A percentile compares a stretch with the other conserved stretches of the same genome.
Evolutionary conservation across 1,284 basidiomycete species (phyloP).

Genomic region (Mrakiaceae sp.): DNA sequence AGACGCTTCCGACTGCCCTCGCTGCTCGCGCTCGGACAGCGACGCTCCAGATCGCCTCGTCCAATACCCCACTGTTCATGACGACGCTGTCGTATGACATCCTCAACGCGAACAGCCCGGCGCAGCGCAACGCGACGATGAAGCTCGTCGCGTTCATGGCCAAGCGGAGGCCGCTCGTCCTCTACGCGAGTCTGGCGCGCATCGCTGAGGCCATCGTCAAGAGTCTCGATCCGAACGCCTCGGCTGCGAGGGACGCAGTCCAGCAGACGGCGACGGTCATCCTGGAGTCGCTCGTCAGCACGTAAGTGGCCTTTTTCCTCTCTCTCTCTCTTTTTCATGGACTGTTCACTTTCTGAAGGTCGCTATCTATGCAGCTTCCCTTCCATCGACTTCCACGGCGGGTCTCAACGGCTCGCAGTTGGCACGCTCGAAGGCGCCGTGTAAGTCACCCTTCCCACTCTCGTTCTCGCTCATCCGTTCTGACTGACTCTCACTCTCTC

Average conservation of each 20-base stretch:
- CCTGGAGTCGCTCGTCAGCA: conserved; percentile 74
- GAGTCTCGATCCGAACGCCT: conserved; percentile 84
- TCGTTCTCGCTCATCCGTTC: background rate
- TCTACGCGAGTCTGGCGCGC: conserved; percentile 75
- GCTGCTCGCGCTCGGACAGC: conserved; percentile 55
- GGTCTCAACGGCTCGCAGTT: conserved; percentile 76
- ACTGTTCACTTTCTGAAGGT: background rate
- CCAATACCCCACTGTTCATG: conserved; percentile 86
- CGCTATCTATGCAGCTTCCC: conserved; percentile 54
- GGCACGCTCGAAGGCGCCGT: conserved; percentile 88
- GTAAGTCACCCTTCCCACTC: background rate
- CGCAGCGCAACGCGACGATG: conserved; percentile 78
- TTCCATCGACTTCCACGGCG: conserved; percentile 77
- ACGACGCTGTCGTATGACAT: conserved; percentile 87
- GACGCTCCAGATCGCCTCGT: conserved; percentile 70
- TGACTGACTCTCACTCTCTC: background rate
- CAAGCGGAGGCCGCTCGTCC: conserved; percentile 76
- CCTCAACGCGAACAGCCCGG: conserved; percentile 60
- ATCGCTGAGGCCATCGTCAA: conserved; percentile 93
- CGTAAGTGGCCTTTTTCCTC: conserved; percentile 41
- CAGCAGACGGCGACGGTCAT: conserved; percentile 88
- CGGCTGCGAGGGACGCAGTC: conserved; percentile 70
- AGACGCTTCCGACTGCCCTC: conserved; percentile 38
- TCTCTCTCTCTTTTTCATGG: background rate
- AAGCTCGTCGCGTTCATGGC: conserved; percentile 90